Evolutionary conservation across 2,329 filamentous ascomycete genomes (phyloP).

Genomic region (Achaetomium macrosporum): DNA sequence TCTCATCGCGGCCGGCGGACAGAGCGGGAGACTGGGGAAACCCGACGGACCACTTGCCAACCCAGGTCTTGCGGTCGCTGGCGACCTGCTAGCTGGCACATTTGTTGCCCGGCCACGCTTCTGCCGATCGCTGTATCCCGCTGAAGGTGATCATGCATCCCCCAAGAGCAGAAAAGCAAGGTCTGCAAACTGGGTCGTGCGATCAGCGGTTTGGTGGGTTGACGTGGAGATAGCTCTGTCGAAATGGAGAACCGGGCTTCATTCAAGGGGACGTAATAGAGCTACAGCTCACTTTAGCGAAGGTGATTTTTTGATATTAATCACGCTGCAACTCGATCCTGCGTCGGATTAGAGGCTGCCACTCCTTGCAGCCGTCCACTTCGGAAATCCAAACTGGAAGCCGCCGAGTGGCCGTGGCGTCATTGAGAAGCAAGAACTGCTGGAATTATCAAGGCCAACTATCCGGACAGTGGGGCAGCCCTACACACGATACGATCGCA

Average conservation of each 20-base stretch:
- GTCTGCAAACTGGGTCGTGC: constrained; percentile 9
- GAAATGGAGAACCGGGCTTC: not conserved
- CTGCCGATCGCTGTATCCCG: constrained; percentile 4
- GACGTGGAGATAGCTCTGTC: constrained; percentile 13
- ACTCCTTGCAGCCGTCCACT: too few species aligned
- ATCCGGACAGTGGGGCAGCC: constrained; percentile 6
- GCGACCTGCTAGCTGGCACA: not conserved
- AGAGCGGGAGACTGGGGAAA: too few species aligned
- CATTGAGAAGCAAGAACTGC: constrained; percentile 2
- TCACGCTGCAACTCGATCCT: too few species aligned
- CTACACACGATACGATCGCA: not conserved
- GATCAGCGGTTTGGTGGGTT: constrained; percentile 18
- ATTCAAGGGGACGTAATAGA: not conserved
- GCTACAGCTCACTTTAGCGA: not conserved
- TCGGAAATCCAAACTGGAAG: not conserved
- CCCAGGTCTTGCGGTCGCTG: not conserved
- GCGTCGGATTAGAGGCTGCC: too few species aligned
- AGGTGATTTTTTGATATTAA: too few species aligned
- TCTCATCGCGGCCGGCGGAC: too few species aligned
- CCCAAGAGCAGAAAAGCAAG: constrained; percentile 11
- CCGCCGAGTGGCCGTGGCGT: not conserved
- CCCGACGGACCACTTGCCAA: too few species aligned
- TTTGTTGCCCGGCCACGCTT: constrained; percentile 4
- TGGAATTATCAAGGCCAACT: too few species aligned
- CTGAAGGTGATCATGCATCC: constrained; percentile 7